Conservation (phyloP, 2,329 filamentous ascomycete species). For the Penicillium sclerotigenum region DNA sequence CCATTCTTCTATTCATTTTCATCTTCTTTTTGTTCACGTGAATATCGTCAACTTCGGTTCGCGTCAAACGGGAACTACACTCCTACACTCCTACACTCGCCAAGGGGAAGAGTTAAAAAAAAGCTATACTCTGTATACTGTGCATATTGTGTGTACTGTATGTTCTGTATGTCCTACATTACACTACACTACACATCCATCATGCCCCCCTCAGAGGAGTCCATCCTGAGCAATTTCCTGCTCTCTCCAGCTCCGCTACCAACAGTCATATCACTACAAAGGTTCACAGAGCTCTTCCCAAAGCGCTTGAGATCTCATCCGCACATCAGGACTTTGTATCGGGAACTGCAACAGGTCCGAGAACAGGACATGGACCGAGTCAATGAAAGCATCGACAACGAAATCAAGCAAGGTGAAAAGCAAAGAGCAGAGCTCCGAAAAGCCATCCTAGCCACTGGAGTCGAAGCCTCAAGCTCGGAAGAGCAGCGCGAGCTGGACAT, state of each 20-base stretch:
- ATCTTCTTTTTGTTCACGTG: not conserved
- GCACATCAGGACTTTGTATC: slow-evolving; percentile 68
- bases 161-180: too few relatives aligned
- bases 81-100: not conserved
- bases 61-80: slow-evolving; percentile 1
- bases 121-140: not conserved
- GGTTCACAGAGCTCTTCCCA: slow-evolving; percentile 77
- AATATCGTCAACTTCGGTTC: not conserved
- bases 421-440: slow-evolving; percentile 40
- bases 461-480: slow-evolving; percentile 32
- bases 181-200: slow-evolving; percentile 14
- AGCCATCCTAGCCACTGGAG: slow-evolving; percentile 30
- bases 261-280: slow-evolving; percentile 67
- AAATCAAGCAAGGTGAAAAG: slow-evolving; percentile 35
- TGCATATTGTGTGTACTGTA: not conserved
- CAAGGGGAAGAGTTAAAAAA: not conserved
- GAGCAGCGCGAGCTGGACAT: slow-evolving; percentile 43
- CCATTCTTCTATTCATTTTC: not conserved
- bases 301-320: slow-evolving; percentile 62
- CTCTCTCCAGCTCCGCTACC: slow-evolving; percentile 72
- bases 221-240: slow-evolving; percentile 74
- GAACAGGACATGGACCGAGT: slow-evolving; percentile 67
- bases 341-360: slow-evolving; percentile 73
- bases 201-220: slow-evolving; percentile 72
- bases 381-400: slow-evolving; percentile 49